These are phyloP conservation scores for Russula earlei DNA, from an alignment of 768 basidiomycete species.

Conservation along the genomic window DNA sequence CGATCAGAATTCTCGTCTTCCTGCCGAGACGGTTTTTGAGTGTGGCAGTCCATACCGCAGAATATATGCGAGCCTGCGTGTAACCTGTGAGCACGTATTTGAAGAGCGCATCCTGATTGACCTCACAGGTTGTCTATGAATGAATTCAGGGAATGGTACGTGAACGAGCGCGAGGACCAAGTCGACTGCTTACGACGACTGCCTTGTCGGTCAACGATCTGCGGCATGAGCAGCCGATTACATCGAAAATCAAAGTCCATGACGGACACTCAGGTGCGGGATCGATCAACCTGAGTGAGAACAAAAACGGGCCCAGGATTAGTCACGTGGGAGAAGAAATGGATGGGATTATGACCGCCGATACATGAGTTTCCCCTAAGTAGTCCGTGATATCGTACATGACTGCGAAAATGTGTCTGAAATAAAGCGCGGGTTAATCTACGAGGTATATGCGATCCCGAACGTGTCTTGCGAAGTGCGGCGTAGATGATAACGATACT, in stretches of 20 bases:
- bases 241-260: conserved; percentile 77
- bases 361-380: background rate
- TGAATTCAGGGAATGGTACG: background rate
- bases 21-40: too few species aligned
- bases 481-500: background rate
- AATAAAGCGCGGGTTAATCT: conserved; percentile 9
- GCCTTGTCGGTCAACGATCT: conserved; percentile 63
- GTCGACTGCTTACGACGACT: conserved; percentile 56
- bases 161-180: background rate
- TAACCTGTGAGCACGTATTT: background rate
- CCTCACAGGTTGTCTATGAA: conserved; percentile 47
- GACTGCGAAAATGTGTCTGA: conserved; percentile 5
- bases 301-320: too few species aligned
- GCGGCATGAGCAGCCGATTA: conserved; percentile 70
- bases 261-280: background rate
- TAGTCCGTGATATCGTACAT: conserved; percentile 10
- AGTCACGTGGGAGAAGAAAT: conserved; percentile 3
- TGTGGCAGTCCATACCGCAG: conserved; percentile 39
- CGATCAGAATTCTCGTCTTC: too few species aligned
- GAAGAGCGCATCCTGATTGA: background rate
- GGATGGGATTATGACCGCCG: background rate
- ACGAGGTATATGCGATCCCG: conserved; percentile 9
- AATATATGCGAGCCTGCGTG: conserved; percentile 76
- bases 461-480: conserved; percentile 1
- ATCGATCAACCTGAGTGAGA: too few species aligned